Evolutionary conservation across 306 rosid genomes (phyloP).

Genomic region (cucumber (Cucumis sativus)): Cucumber_9930_V3 NC_026655.2:9348001-9348500

Average conservation of each 20-base stretch:
- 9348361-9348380: background rate
- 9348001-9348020: conserved; percentile 94
- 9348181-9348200: background rate
- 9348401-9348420: background rate
- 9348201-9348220: conserved; percentile 1
- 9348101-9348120: background rate
- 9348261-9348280: background rate
- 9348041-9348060: background rate
- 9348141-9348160: background rate
- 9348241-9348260: background rate
- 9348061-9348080: background rate
- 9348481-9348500: background rate
- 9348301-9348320: background rate
- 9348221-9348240: conserved; percentile 2
- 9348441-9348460: background rate
- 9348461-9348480: background rate
- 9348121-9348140: background rate
- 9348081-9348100: background rate
- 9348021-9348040: conserved; percentile 23
- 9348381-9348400: background rate
- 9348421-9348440: background rate
- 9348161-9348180: background rate
- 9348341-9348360: background rate
- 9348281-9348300: background rate
- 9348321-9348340: background rate